Evolutionary conservation across 352 stramenopile species (phyloP), one percentile per base, ranked within the genome.

Genomic region (Salisapilia sapeloensis): DNA sequence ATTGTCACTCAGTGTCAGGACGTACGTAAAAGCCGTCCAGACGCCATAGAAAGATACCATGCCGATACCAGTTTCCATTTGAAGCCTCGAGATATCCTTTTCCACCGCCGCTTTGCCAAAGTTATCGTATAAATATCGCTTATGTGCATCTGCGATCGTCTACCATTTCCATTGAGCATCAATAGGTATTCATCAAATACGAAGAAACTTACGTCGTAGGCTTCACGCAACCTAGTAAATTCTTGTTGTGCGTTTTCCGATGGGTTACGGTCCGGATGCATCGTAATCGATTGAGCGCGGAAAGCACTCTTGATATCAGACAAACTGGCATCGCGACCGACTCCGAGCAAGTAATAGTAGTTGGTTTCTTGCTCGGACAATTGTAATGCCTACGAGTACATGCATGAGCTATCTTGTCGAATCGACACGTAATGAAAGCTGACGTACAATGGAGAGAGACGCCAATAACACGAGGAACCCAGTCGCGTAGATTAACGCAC

Each of bases 281-380:
- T 67, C 56, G 96, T 81, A 11, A 98, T 59, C 6, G 78, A 94
- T 17, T 93, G 70, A 40, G 71, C 60, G 49, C 95, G 93, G 70
- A 97, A 98, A n/a, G 91, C 83, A 19, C 82, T 77, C 56, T 98
- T 98, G 50, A 98, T 96, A 44, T 98, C 93, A 4, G 87, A 41
- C 25, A 83, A 83, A 27, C 64, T 89, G 4, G 85, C 79, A 34
- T 93, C 76, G 36, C 92, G 80, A 14, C 57, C 66, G 26, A 96
- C 70, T 24, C 72, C 80, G 5, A 98, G 55, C 24, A 96, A 56
- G 34, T 77, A 52, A 52, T 98, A 98, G 48, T 96, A 93, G 49
- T 98, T 98, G 33, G 61, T 65, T 14, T 91, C 79, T 39, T 89
- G 74, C 39, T 89, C 71, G 48, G 81, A 65, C 31, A 94, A 66